These are phyloP conservation scores for Colletotrichum salicis DNA, from an alignment of 2,329 filamentous ascomycete species.

Conservation along the genomic window DNA sequence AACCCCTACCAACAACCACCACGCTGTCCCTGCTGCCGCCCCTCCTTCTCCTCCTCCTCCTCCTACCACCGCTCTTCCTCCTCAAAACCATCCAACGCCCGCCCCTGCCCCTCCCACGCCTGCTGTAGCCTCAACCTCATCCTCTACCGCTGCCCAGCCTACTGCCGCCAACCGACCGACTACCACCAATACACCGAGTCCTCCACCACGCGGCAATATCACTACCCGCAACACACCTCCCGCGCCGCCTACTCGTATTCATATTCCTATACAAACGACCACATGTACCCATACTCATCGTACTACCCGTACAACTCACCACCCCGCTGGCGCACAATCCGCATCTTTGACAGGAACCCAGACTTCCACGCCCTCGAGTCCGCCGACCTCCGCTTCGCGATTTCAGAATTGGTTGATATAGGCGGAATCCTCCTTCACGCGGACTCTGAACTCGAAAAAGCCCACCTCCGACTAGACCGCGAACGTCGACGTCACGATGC, in stretches of 20 bases:
- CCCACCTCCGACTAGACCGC: conserved; percentile 2
- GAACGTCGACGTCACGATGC: conserved; percentile 1
- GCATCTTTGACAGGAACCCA: conserved; percentile 24
- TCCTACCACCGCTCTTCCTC: not conserved
- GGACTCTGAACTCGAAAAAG: conserved; percentile 9
- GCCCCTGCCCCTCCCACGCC: conserved; percentile 40
- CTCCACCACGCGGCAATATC: not conserved
- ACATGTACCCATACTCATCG: conserved; percentile 27
- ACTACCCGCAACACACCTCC: not conserved
- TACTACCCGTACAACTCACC: not conserved
- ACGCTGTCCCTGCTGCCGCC: conserved; percentile 36
- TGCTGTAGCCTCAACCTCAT: conserved; percentile 40
- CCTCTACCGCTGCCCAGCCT: conserved; percentile 35
- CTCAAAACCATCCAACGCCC: conserved; percentile 38
- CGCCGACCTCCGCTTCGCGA: conserved; percentile 5
- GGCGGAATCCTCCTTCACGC: conserved; percentile 24
- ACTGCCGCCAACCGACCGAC: conserved; percentile 6
- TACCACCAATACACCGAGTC: conserved; percentile 28
- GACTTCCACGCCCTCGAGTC: conserved; percentile 20
- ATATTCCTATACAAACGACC: conserved; percentile 25
- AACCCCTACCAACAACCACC: conserved; percentile 39
- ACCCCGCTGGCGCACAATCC: conserved; percentile 5
- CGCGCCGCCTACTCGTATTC: conserved; percentile 38
- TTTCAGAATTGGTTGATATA: conserved; percentile 26
- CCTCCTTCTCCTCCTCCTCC: not conserved